Evolutionary conservation across 2,329 filamentous ascomycete genomes (phyloP).

Genomic region (Davidsoniella neocaledoniae): DNA sequence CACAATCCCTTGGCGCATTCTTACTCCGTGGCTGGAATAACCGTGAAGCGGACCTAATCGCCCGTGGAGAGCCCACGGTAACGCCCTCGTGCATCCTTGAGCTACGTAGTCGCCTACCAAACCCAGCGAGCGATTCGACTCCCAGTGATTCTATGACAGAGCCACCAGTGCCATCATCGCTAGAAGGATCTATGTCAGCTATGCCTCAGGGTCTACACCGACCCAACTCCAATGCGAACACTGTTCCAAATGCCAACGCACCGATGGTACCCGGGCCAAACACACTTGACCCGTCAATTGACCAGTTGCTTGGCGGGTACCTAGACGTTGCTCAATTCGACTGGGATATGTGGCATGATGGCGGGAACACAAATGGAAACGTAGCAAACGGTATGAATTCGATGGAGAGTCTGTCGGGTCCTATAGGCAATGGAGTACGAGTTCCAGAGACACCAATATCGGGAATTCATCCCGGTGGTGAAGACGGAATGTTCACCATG

Average conservation of each 20-base stretch:
- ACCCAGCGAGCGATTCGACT: conserved; percentile 18
- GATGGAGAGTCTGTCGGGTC: background rate
- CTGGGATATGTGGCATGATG: conserved; percentile 28
- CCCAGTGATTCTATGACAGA: conserved; percentile 14
- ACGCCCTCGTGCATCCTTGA: conserved; percentile 29
- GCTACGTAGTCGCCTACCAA: conserved; percentile 27
- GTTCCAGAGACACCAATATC: conserved; percentile 4
- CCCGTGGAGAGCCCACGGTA: conserved; percentile 23
- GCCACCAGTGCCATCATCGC: conserved; percentile 8
- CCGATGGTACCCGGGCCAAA: background rate
- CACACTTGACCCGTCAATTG: conserved; percentile 19
- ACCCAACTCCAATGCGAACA: background rate
- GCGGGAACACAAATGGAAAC: background rate
- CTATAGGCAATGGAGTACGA: background rate
- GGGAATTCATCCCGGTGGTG: background rate
- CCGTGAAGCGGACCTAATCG: conserved; percentile 27
- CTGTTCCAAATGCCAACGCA: background rate
- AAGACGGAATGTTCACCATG: conserved; percentile 2
- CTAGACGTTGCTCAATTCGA: conserved; percentile 27
- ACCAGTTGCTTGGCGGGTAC: conserved; percentile 28
- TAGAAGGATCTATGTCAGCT: conserved; percentile 9
- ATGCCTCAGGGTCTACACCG: conserved; percentile 9
- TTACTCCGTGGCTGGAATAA: conserved; percentile 24
- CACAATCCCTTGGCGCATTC: conserved; percentile 4
- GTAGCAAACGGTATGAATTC: background rate